Base-by-base conservation (phyloP, 202 grass and related monocot genomes). In the Carex arenaria region DNA sequence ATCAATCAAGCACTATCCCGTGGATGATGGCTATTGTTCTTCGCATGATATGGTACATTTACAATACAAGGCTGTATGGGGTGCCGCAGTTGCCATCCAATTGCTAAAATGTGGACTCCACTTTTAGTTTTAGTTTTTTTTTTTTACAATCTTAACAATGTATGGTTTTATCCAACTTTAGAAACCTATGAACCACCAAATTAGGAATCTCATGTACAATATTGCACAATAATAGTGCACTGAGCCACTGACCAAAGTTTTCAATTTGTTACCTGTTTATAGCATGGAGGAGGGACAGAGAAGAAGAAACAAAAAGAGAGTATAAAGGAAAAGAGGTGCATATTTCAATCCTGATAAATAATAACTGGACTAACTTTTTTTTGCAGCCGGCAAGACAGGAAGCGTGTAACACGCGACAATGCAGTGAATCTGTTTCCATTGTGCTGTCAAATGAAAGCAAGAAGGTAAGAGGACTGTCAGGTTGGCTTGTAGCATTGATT, bases 331-430 rank as follows among this genome's bases (percentile, higher is more conserved):
- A 56, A 57, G 4, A 23, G 56, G 26, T 77, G 72, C 28, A 57
- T 34, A 32, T 7, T 77, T 34, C 56, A 18, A n/a, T 77, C 72
- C 13, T 49, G 22, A 57, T 32, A 76, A 28, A 55, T 80, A 6
- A 59, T 71, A 63, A 38, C 80, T 87, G 20, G 15, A 76, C 77
- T 72, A 12, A 59, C 75, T 0, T 64, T 17, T 73, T 67, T 34
- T 85, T 70, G 57, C 81, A 96, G 93, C 93, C 93, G 60, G 23
- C 75, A 73, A 91, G 85, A 80, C 83, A 96, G 81, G 90, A 96
- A 82, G 63, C 69, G 10, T 96, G 93, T 47, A 96, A 96, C 84
- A 79, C 82, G 83, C 89, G 88, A 38, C 84, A 81, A 59, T 96
- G 87, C 68, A 85, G 45, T 84, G 89, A 87, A 75, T 67, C 69